Percentiles rank a stretch among this genome's conserved stretches.
Evolutionary conservation across 768 basidiomycete species (phyloP).

Genomic region (Auriscalpium vulgare): DNA sequence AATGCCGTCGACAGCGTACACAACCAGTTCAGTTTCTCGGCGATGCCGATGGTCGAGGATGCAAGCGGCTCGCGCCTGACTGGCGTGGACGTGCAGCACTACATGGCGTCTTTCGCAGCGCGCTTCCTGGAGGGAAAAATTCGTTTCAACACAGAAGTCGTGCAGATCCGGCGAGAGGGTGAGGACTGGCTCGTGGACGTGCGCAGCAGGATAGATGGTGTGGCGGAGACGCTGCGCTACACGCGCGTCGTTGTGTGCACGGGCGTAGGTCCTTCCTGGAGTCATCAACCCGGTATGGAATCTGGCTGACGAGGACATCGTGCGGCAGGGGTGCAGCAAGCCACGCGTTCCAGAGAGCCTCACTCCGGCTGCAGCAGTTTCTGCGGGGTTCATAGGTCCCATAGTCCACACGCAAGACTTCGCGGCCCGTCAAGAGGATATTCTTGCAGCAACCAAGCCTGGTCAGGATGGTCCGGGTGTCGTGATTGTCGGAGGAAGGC

Average conservation of each 20-base stretch:
- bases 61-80: slow-evolving; percentile 38
- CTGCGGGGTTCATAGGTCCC: slow-evolving; percentile 33
- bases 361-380: slow-evolving; percentile 29
- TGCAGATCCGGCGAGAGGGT: slow-evolving; percentile 33
- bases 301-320: neutral
- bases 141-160: slow-evolving; percentile 39
- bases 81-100: slow-evolving; percentile 45
- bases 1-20: slow-evolving; percentile 35
- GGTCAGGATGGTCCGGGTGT: slow-evolving; percentile 21
- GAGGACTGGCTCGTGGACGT: slow-evolving; percentile 39
- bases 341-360: slow-evolving; percentile 39
- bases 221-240: slow-evolving; percentile 31
- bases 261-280: slow-evolving; percentile 30
- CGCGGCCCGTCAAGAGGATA: slow-evolving; percentile 30
- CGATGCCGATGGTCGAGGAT: slow-evolving; percentile 37
- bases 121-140: slow-evolving; percentile 39
- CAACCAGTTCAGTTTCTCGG: slow-evolving; percentile 54
- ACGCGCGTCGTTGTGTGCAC: slow-evolving; percentile 51
- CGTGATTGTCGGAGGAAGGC: slow-evolving; percentile 56
- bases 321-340: slow-evolving; percentile 44
- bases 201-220: slow-evolving; percentile 20
- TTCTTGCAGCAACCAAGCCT: slow-evolving; percentile 20
- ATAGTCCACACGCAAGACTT: slow-evolving; percentile 50
- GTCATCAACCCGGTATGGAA: neutral
- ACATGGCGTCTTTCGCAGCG: slow-evolving; percentile 47